Base-by-base conservation (phyloP, 2,329 filamentous ascomycete genomes). In the Claviceps spartinae region DNA sequence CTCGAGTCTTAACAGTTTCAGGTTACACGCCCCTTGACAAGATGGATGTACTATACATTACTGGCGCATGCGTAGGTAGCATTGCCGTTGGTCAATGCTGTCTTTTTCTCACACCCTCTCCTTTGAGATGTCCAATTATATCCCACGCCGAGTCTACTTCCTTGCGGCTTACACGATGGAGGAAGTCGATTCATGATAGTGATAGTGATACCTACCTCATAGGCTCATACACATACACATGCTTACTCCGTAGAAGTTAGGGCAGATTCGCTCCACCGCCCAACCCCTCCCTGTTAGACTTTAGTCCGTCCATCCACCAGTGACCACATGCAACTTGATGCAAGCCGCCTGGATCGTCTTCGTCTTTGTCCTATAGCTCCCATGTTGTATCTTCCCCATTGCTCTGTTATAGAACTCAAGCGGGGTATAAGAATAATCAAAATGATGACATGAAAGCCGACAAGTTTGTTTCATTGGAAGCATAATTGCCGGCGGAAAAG, bases 361-460 rank as follows among this genome's bases (percentile, higher is more conserved):
- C 34, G 16, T 46, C 26, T 47, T 34, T 47, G 4, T 46, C 26
- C 13, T 46, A 8, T 47, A 36, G 44, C 44, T 18, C 16, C 44
- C 8, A 36, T 46, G 16, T 18, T 56, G 59, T 62, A 34, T 34
- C 30, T 59, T 57, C 60, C 57, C 61, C 62, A 63, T 57, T 52
- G 61, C 66, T 50, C 56, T 51, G 51, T 57, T 54, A 59, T 54
- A 52, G 48, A 53, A 46, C 60, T 59, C 62, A 62, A 67, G 72
- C 69, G 73, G 73, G 72, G 71, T 69, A 51, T 62, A 50, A 54
- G 59, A 55, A 58, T 59, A 56, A 41, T 54, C 56, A 55, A 58
- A 37, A 67, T 71, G 71, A 74, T 73, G 73, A 61, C 64, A 70
- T 64, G 65, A 62, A 59, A 60, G 60, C 61, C 64, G 59, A 67